Percentiles rank a stretch among this genome's conserved stretches.
Conservation (phyloP, 768 basidiomycete genomes). For the Hemileccinum impolitum region DNA sequence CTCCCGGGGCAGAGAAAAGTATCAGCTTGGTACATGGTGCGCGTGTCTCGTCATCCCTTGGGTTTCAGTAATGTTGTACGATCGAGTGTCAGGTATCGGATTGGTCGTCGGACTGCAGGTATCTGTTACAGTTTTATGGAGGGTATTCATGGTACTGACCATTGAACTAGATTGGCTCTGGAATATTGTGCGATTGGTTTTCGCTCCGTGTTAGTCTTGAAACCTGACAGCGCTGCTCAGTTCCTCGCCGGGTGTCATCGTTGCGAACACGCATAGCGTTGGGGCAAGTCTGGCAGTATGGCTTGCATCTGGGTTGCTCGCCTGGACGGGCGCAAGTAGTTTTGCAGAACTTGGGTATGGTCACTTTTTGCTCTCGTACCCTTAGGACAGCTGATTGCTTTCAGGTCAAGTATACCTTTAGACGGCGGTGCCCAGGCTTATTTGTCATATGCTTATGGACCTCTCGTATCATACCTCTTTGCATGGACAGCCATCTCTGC, state of each 20-base stretch:
- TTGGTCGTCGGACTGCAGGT: slow-evolving; percentile 82
- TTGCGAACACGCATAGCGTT: slow-evolving; percentile 84
- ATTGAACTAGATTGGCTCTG: slow-evolving; percentile 71
- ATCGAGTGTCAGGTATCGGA: slow-evolving; percentile 60
- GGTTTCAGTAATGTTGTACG: slow-evolving; percentile 5
- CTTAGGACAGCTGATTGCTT: not conserved
- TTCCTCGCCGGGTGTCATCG: slow-evolving; percentile 89
- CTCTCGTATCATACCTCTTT: slow-evolving; percentile 85
- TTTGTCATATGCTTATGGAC: slow-evolving; percentile 85
- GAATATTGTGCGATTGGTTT: slow-evolving; percentile 73
- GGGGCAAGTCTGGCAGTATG: slow-evolving; percentile 88
- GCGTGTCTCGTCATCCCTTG: slow-evolving; percentile 16
- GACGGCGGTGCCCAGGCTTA: slow-evolving; percentile 71
- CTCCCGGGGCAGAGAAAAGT: slow-evolving; percentile 65
- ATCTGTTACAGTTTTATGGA: slow-evolving; percentile 6
- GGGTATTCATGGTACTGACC: slow-evolving; percentile 2
- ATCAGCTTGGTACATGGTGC: slow-evolving; percentile 75
- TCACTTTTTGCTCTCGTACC: not conserved
- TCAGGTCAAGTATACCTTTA: slow-evolving; percentile 33
- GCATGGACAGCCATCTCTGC: slow-evolving; percentile 93
- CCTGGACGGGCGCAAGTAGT: slow-evolving; percentile 95
- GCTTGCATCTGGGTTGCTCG: slow-evolving; percentile 77
- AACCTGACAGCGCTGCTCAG: slow-evolving; percentile 35
- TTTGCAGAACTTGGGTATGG: slow-evolving; percentile 87
- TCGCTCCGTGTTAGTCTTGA: not conserved